Evolutionary conservation across 2,329 filamentous ascomycete genomes (phyloP).

Genomic region (Ramularia endophylla): DNA sequence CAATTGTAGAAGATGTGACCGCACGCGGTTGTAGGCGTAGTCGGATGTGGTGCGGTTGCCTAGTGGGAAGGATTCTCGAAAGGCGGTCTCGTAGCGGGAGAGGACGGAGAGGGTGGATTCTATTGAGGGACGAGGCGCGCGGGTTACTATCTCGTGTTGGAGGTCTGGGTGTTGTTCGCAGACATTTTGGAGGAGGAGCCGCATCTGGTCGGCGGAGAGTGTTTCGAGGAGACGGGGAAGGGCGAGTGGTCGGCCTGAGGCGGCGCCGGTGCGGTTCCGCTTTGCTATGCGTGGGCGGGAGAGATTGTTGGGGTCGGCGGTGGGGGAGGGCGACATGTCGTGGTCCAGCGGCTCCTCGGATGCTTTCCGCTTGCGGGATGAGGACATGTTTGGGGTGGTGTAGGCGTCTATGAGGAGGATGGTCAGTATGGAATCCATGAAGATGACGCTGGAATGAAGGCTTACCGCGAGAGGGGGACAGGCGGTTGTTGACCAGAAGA

Average conservation of each 20-base stretch:
- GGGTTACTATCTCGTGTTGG: slow-evolving; percentile 72
- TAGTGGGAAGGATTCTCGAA: slow-evolving; percentile 76
- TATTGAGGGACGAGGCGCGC: slow-evolving; percentile 82
- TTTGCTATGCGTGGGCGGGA: slow-evolving; percentile 57
- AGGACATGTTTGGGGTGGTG: slow-evolving; percentile 39
- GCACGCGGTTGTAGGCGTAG: slow-evolving; percentile 91
- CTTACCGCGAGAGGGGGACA: slow-evolving; percentile 56
- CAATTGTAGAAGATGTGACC: slow-evolving; percentile 69
- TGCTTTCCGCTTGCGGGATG: slow-evolving; percentile 81
- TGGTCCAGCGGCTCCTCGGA: slow-evolving; percentile 59
- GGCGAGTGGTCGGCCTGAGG: slow-evolving; percentile 55
- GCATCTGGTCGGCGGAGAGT: slow-evolving; percentile 75
- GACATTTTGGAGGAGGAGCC: slow-evolving; percentile 80
- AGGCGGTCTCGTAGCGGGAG: slow-evolving; percentile 69
- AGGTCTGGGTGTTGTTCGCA: slow-evolving; percentile 86
- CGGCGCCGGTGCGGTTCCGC: slow-evolving; percentile 61
- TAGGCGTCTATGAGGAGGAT: slow-evolving; percentile 26
- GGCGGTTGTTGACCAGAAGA: slow-evolving; percentile 54
- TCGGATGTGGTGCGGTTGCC: slow-evolving; percentile 80
- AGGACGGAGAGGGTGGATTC: slow-evolving; percentile 74
- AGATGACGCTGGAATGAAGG: slow-evolving; percentile 10
- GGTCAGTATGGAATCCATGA: slow-evolving; percentile 20
- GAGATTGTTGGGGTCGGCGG: slow-evolving; percentile 72
- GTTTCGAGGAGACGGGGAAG: slow-evolving; percentile 85
- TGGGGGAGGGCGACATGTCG: slow-evolving; percentile 84